Percentiles rank a stretch among this genome's conserved stretches.
phyloP scores from a whole-genome alignment of 495 filamentous ascomycete species.

The Hapsidospora chrysogenum region DNA sequence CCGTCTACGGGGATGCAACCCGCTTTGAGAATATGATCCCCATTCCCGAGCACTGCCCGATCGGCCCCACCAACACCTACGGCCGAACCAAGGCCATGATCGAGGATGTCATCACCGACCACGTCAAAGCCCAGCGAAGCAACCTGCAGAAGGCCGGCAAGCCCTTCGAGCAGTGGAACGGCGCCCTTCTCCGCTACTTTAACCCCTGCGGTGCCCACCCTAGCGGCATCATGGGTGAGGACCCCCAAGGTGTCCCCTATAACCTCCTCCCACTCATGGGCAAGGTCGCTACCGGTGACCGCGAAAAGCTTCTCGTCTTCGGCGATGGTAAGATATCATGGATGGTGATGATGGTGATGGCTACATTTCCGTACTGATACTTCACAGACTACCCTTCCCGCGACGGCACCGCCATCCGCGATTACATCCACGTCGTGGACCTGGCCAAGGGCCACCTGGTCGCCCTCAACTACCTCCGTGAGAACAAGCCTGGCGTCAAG shows the following conservation, averaged over 20 bases:
- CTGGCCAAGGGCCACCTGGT: slow-evolving; percentile 78
- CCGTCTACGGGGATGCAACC: slow-evolving; percentile 96
- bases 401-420: slow-evolving; percentile 61
- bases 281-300: slow-evolving; percentile 88
- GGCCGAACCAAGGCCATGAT: slow-evolving; percentile 87
- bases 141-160: slow-evolving; percentile 68
- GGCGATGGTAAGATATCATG: slow-evolving; percentile 54
- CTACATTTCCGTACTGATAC: neutral
- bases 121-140: slow-evolving; percentile 73
- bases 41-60: slow-evolving; percentile 91
- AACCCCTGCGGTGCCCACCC: slow-evolving; percentile 94
- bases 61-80: slow-evolving; percentile 94
- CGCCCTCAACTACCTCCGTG: slow-evolving; percentile 80
- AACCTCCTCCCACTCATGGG: slow-evolving; percentile 89
- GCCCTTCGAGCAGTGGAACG: slow-evolving; percentile 72
- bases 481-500: slow-evolving; percentile 77
- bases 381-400: slow-evolving; percentile 68
- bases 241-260: slow-evolving; percentile 89
- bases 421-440: slow-evolving; percentile 76
- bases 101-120: slow-evolving; percentile 80
- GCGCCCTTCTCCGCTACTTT: slow-evolving; percentile 86
- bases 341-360: neutral
- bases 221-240: slow-evolving; percentile 94
- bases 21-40: slow-evolving; percentile 96
- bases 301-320: slow-evolving; percentile 87